A percentile compares a stretch with the other conserved stretches of the same genome.
phyloP scores from a whole-genome alignment of 768 basidiomycete genomes.

The Gautieria morchelliformis region DNA sequence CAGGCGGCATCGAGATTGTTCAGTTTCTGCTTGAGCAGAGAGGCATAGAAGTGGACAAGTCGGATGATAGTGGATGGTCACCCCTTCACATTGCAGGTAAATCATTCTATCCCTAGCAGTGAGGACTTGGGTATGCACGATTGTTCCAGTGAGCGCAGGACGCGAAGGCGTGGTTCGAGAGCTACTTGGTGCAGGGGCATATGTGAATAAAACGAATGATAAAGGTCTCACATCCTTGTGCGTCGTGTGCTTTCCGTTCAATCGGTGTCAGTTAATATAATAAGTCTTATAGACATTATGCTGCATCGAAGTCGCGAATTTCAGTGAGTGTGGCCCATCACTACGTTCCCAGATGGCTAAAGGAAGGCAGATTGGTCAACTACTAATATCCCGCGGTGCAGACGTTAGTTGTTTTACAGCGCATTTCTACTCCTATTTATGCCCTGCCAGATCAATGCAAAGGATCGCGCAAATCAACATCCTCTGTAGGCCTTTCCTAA shows the following conservation, averaged over 20 bases:
- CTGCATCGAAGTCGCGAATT: slow-evolving; percentile 83
- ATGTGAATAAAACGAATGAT: slow-evolving; percentile 70
- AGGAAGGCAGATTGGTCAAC: slow-evolving; percentile 67
- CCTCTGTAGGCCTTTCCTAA: slow-evolving; percentile 54
- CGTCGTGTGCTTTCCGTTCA: slow-evolving; percentile 19
- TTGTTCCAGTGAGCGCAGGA: slow-evolving; percentile 63
- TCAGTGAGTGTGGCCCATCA: slow-evolving; percentile 38
- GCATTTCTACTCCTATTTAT: slow-evolving; percentile 21
- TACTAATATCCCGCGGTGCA: slow-evolving; percentile 79
- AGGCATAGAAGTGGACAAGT: slow-evolving; percentile 51
- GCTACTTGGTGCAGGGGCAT: slow-evolving; percentile 73
- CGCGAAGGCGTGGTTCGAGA: slow-evolving; percentile 66
- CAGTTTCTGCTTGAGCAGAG: slow-evolving; percentile 61
- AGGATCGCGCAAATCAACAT: slow-evolving; percentile 86
- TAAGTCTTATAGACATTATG: slow-evolving; percentile 61
- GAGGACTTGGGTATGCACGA: slow-evolving; percentile 1
- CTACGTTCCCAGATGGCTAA: background rate
- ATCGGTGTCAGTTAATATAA: slow-evolving; percentile 5
- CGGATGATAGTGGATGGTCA: slow-evolving; percentile 66
- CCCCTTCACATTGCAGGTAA: slow-evolving; percentile 71
- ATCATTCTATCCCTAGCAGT: background rate
- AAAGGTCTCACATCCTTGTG: slow-evolving; percentile 82
- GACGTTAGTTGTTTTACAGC: slow-evolving; percentile 52
- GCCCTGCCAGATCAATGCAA: slow-evolving; percentile 73
- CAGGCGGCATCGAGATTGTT: slow-evolving; percentile 54